Percentiles rank a stretch among this genome's conserved stretches.
Conservation (phyloP, 2,329 filamentous ascomycete genomes). For the Ceratocystis smalleyi region DNA sequence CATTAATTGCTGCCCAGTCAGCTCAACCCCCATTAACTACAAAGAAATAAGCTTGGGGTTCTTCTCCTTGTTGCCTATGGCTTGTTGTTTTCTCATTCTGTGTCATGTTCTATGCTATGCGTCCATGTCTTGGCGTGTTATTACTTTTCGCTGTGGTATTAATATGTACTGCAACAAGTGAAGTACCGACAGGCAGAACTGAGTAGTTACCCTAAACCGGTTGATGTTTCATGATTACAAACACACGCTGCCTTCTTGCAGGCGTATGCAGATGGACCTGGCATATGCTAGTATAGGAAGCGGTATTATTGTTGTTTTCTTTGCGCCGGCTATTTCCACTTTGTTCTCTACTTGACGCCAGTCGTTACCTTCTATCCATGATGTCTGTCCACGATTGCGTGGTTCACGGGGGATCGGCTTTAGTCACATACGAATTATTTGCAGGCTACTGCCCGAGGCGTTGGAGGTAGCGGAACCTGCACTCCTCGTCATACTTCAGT, state of each 20-base stretch:
- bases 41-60: neutral
- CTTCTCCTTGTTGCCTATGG: neutral
- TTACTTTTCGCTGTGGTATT: neutral
- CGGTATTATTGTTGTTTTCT: neutral
- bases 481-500: neutral
- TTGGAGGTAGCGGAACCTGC: neutral
- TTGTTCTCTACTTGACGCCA: neutral
- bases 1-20: constrained; percentile 1
- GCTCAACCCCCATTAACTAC: neutral
- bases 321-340: neutral
- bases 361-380: neutral
- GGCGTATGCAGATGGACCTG: neutral
- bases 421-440: neutral
- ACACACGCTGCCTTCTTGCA: neutral
- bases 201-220: neutral
- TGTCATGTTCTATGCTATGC: neutral
- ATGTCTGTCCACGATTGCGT: neutral
- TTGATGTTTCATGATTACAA: neutral
- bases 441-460: neutral
- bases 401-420: neutral
- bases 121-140: neutral
- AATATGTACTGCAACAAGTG: neutral
- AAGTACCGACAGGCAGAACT: neutral
- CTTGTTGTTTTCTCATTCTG: neutral
- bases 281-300: neutral